phyloP scores from a whole-genome alignment of 495 filamentous ascomycete genomes.

The Talaromyces wortmannii region DNA sequence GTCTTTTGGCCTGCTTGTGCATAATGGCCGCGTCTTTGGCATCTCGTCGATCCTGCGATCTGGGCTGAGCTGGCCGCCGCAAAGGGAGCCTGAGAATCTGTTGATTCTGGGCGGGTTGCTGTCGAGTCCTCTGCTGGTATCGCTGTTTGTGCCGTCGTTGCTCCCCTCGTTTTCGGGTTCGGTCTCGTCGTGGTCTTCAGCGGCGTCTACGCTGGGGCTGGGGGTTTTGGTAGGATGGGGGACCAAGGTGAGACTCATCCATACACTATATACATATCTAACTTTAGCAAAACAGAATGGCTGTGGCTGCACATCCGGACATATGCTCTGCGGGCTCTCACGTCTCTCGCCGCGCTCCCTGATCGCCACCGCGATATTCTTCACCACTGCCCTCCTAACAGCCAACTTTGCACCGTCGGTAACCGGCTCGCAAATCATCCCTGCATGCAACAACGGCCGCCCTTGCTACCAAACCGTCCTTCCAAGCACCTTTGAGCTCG shows the following conservation, averaged over 20 bases:
- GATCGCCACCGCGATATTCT: conserved; percentile 49
- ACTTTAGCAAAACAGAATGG: conserved; percentile 28
- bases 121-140: conserved; percentile 33
- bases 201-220: conserved; percentile 28
- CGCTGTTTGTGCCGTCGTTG: conserved; percentile 32
- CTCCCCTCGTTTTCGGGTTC: conserved; percentile 32
- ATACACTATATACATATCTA: neutral
- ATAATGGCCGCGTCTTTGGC: conserved; percentile 50
- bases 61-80: conserved; percentile 20
- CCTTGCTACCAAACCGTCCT: conserved; percentile 46
- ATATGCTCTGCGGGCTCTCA: conserved; percentile 54
- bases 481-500: conserved; percentile 27
- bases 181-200: conserved; percentile 21
- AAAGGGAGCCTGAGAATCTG: conserved; percentile 21
- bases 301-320: conserved; percentile 53
- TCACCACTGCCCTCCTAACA: conserved; percentile 41
- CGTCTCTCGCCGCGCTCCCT: conserved; percentile 44
- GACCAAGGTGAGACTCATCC: conserved; percentile 36
- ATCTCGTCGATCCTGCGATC: conserved; percentile 43
- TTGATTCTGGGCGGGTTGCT: conserved; percentile 43
- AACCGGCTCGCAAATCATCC: conserved; percentile 19
- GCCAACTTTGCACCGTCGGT: conserved; percentile 26
- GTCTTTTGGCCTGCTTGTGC: conserved; percentile 44
- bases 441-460: conserved; percentile 20
- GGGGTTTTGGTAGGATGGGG: conserved; percentile 49